Conservation (phyloP, 805 yeast genomes). For the Cyberlindnera veronae region DNA sequence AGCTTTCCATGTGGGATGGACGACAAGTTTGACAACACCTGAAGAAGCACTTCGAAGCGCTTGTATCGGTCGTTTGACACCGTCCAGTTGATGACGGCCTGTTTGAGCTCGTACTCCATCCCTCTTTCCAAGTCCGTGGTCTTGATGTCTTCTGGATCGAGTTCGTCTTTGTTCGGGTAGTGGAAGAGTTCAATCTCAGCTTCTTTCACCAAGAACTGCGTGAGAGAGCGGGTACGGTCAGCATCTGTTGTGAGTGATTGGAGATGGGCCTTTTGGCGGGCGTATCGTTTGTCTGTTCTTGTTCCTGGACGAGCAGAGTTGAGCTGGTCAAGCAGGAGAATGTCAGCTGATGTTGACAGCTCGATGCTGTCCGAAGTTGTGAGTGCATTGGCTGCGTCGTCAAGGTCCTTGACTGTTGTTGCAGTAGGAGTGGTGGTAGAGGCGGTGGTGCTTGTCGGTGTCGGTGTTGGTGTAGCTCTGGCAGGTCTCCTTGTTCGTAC, state of each 20-base stretch:
- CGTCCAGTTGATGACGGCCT: conserved; percentile 8
- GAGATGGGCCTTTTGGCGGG: conserved; percentile 11
- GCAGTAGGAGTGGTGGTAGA: no score
- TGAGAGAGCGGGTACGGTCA: conserved; percentile 14
- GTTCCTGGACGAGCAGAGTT: conserved; percentile 23
- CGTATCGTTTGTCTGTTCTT: conserved; percentile 20
- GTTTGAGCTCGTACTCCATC: conserved; percentile 20
- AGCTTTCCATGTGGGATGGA: conserved; percentile 5
- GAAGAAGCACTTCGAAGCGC: conserved; percentile 16
- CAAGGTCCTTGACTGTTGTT: neutral
- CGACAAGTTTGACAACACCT: conserved; percentile 14
- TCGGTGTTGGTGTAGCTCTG: neutral
- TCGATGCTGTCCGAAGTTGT: conserved; percentile 1
- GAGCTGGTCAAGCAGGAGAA: conserved; percentile 18
- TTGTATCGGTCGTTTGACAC: conserved; percentile 10
- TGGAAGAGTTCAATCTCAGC: conserved; percentile 14
- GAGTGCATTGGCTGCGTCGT: conserved; percentile 3
- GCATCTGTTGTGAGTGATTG: conserved; percentile 5
- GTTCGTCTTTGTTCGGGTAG: conserved; percentile 17
- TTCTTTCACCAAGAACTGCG: conserved; percentile 16
- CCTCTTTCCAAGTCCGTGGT: conserved; percentile 9
- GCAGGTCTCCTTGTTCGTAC: conserved; percentile 1
- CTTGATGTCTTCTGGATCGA: conserved; percentile 5
- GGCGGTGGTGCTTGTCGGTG: neutral
- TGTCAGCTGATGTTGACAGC: conserved; percentile 13